A percentile compares a stretch with the other conserved stretches of the same genome.
Conservation (phyloP, 169 alveolate genomes). For the Cryptosporidium sp. region DNA sequence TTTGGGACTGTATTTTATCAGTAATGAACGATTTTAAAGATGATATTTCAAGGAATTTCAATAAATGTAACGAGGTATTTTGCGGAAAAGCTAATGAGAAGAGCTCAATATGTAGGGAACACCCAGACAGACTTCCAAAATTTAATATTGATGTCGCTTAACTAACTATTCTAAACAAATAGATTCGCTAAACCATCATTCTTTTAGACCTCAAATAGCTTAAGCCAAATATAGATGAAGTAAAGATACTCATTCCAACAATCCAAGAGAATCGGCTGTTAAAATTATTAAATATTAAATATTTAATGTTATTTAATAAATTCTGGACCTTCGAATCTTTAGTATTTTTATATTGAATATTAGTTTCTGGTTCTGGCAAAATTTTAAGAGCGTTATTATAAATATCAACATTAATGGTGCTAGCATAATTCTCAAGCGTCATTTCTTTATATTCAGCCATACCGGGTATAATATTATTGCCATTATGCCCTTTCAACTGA, state of each 20-base stretch:
- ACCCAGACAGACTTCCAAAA: constrained; percentile 50
- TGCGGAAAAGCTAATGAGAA: constrained; percentile 3
- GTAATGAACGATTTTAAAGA: neutral
- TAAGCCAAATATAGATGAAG: constrained; percentile 55
- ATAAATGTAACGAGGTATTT: constrained; percentile 34
- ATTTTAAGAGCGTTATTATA: constrained; percentile 28
- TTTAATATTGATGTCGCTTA: neutral
- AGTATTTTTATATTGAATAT: neutral
- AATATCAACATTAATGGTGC: constrained; percentile 14
- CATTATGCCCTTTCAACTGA: constrained; percentile 10
- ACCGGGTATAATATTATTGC: constrained; percentile 24
- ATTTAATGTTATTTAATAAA: neutral
- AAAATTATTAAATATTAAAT: neutral
- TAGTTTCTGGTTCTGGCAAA: constrained; percentile 1
- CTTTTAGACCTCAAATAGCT: constrained; percentile 27
- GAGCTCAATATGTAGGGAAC: constrained; percentile 49
- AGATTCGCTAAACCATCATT: neutral
- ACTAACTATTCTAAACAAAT: neutral
- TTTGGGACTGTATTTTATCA: constrained; percentile 47
- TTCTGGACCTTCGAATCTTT: neutral
- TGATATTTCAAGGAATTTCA: neutral
- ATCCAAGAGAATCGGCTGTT: constrained; percentile 29
- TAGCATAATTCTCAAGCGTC: constrained; percentile 13
- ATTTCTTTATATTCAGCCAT: constrained; percentile 28
- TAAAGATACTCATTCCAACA: constrained; percentile 43